Conservation (phyloP, 2,329 filamentous ascomycete species). For the Aspergillus latus region DNA sequence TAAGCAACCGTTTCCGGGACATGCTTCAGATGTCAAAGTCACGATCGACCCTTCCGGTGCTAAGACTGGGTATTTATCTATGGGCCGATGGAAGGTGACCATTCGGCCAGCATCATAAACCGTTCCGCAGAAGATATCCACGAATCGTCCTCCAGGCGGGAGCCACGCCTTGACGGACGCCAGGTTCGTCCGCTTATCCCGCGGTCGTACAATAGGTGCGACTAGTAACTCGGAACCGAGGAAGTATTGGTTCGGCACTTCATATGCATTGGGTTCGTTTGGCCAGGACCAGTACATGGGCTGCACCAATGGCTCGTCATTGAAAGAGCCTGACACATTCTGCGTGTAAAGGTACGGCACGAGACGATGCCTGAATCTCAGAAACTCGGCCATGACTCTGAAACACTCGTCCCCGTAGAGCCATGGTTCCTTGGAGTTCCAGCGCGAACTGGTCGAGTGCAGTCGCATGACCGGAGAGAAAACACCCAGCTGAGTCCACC, state of each 20-base stretch:
- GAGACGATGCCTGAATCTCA: constrained; percentile 58
- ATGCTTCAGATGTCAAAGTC: constrained; percentile 45
- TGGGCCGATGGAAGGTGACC: constrained; percentile 52
- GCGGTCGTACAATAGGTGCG: constrained; percentile 56
- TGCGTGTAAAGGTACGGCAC: constrained; percentile 62
- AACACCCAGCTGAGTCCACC: constrained; percentile 63
- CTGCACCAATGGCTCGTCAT: constrained; percentile 56
- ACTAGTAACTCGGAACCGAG: constrained; percentile 61
- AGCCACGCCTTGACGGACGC: constrained; percentile 57
- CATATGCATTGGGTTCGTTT: constrained; percentile 54
- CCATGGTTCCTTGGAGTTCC: constrained; percentile 65
- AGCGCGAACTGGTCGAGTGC: constrained; percentile 59
- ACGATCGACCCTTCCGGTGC: constrained; percentile 59
- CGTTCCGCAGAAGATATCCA: constrained; percentile 60
- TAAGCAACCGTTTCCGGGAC: constrained; percentile 20
- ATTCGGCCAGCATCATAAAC: constrained; percentile 59
- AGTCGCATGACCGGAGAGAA: constrained; percentile 63
- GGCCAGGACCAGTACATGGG: constrained; percentile 65
- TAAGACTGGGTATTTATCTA: constrained; percentile 55
- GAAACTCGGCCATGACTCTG: constrained; percentile 49
- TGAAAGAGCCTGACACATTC: constrained; percentile 49
- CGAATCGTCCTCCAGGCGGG: constrained; percentile 49
- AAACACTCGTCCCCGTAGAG: constrained; percentile 50
- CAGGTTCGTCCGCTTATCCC: constrained; percentile 48
- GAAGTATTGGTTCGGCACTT: constrained; percentile 57